Conservation (phyloP, 768 basidiomycete species). For the Cyathus striatus region DNA sequence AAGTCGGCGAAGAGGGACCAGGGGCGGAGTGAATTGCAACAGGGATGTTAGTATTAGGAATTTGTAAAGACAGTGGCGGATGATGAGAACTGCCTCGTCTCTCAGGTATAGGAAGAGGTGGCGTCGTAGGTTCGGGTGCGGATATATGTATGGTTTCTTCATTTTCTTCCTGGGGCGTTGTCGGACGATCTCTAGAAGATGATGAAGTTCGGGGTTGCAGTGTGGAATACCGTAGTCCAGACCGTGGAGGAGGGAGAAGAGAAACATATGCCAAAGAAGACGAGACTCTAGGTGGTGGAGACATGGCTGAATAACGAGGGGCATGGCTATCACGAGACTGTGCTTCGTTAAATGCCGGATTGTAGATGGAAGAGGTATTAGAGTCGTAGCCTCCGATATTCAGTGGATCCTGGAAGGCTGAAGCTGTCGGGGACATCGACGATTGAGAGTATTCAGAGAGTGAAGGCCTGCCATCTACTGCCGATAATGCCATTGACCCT, state of each 20-base stretch:
- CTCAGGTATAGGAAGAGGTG: slow-evolving; percentile 31
- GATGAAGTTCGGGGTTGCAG: slow-evolving; percentile 14
- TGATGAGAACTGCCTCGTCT: slow-evolving; percentile 18
- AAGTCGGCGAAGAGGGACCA: slow-evolving; percentile 57
- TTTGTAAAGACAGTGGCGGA: slow-evolving; percentile 33
- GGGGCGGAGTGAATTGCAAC: slow-evolving; percentile 56
- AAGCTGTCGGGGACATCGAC: slow-evolving; percentile 60
- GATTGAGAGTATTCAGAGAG: slow-evolving; percentile 64
- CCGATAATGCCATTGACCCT: slow-evolving; percentile 48
- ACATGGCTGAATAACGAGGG: slow-evolving; percentile 35
- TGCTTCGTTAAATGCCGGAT: slow-evolving; percentile 19
- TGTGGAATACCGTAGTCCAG: slow-evolving; percentile 21
- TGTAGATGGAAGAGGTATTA: slow-evolving; percentile 17
- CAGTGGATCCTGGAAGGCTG: slow-evolving; percentile 71
- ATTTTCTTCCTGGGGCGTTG: slow-evolving; percentile 10
- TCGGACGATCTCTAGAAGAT: slow-evolving; percentile 12
- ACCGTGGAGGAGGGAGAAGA: slow-evolving; percentile 53
- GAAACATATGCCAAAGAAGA: slow-evolving; percentile 53
- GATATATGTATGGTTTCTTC: slow-evolving; percentile 29
- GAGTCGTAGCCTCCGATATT: slow-evolving; percentile 20
- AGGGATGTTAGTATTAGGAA: slow-evolving; percentile 37
- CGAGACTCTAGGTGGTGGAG: slow-evolving; percentile 60
- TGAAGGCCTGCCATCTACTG: slow-evolving; percentile 46
- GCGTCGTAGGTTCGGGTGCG: slow-evolving; percentile 39
- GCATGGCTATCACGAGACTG: slow-evolving; percentile 21